A percentile compares a stretch with the other conserved stretches of the same genome.
Conservation (phyloP, 805 yeast species). For the Kregervanrija pseudodelftensis region DNA sequence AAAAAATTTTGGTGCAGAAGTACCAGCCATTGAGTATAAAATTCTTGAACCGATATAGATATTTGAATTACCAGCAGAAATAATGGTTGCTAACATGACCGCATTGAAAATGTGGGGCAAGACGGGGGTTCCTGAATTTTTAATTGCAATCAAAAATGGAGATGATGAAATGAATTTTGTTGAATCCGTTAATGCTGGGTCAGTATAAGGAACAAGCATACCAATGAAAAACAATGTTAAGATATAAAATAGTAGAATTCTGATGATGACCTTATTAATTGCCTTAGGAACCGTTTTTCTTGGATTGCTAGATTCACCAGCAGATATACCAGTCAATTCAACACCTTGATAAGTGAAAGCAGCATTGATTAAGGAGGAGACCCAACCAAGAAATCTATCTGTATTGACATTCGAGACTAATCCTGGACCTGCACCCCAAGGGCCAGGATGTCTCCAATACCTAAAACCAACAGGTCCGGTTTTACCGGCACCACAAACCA, state of each 20-base stretch:
- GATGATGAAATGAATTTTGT: conserved; percentile 45
- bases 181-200: conserved; percentile 37
- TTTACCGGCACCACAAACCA: conserved; percentile 69
- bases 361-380: conserved; percentile 60
- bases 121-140: conserved; percentile 58
- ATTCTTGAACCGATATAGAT: conserved; percentile 67
- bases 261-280: conserved; percentile 57
- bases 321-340: conserved; percentile 67
- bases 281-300: conserved; percentile 66
- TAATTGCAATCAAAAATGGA: conserved; percentile 68
- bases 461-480: conserved; percentile 72
- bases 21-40: conserved; percentile 56
- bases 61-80: conserved; percentile 77
- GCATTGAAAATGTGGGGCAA: conserved; percentile 69
- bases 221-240: conserved; percentile 63
- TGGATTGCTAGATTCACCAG: conserved; percentile 69
- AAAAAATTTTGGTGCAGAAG: conserved; percentile 51
- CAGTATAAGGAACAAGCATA: conserved; percentile 61
- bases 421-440: conserved; percentile 56
- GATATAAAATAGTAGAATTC: conserved; percentile 63
- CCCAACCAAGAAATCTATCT: conserved; percentile 63
- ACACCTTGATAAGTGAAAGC: conserved; percentile 81
- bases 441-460: conserved; percentile 76
- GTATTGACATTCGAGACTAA: conserved; percentile 41
- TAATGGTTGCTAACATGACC: conserved; percentile 55